Base-by-base conservation (phyloP, 1,284 basidiomycete species). In the Ganoderma sinense region DNA sequence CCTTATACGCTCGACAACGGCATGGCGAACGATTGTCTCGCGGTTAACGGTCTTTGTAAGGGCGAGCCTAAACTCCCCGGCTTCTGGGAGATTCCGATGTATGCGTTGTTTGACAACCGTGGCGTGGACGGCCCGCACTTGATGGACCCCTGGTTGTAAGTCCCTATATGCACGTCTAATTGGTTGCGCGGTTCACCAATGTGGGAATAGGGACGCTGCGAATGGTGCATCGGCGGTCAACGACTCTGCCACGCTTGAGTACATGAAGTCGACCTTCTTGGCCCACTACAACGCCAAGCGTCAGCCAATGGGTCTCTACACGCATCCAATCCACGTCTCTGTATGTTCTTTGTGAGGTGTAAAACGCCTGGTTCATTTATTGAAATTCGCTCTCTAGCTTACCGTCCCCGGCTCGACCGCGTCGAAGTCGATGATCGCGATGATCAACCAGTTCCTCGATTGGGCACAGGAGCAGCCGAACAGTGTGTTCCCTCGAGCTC, bases 81-180 rank as follows among this genome's bases (percentile, higher is more conserved):
- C 2, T 87, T 94, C 78, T 94, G 93, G 93, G 92, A 94, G 79
- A 86, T 94, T 69, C 92, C 92, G 2, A 93, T 94, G 92, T 94
- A 93, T 78, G 89, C 90, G 0, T 87, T 89, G 78, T 94, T 94
- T 75, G 92, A 93, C 77, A 75, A 86, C 20, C 79, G 83, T n/a
- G 90, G 90, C 13, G 81, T 80, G 11, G 80, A 74, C 29, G 91
- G 91, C 0, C 81, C 84, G 14, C 91, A 93, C 82, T 83, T 94
- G 73, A 94, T 94, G 94, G 94, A 95, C 79, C 93, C 93, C 66
- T 95, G 92, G 91, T 82, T 95, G 91, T 91, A 69, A 82, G 88
- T 84, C 31, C 56, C 43, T 59, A 43, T 60, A 26, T 65, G 60
- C 40, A 39, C 53, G 26, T 20, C 10, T 36, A 13, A 31, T 14